A percentile compares a stretch with the other conserved stretches of the same genome.
Evolutionary conservation across 78 protist genomes (phyloP).

Genomic region (Ministeria vibrans): DNA sequence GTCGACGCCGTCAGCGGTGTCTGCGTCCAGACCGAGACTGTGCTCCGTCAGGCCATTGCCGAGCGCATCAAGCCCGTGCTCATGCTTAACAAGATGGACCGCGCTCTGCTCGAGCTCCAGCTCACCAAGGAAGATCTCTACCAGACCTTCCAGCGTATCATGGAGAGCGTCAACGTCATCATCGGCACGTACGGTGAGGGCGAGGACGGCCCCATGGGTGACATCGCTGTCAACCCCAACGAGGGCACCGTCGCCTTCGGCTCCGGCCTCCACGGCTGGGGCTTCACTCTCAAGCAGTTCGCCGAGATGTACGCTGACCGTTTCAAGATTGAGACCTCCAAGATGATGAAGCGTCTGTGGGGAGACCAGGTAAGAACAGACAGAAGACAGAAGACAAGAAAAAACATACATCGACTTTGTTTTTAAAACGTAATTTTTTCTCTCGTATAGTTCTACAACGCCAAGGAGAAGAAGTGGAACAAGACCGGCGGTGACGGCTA

Average conservation of each 20-base stretch:
- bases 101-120: conserved; percentile 92
- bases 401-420: too few relatives aligned
- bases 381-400: too few relatives aligned
- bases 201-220: conserved; percentile 81
- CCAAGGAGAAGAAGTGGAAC: conserved; percentile 85
- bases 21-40: conserved; percentile 99
- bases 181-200: conserved; percentile 73
- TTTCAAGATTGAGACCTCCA: conserved; percentile 56
- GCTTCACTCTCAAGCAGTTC: conserved; percentile 92
- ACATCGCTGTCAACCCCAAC: conserved; percentile 74
- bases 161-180: conserved; percentile 88
- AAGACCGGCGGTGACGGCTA: conserved; percentile 53
- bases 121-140: conserved; percentile 87
- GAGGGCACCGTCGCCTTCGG: conserved; percentile 94
- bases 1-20: conserved; percentile 99
- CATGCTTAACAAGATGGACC: conserved; percentile 97
- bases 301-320: conserved; percentile 79
- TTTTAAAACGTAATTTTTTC: too few relatives aligned
- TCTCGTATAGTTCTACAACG: conserved; percentile 88
- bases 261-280: conserved; percentile 99
- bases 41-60: conserved; percentile 97
- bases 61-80: conserved; percentile 97
- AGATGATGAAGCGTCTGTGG: conserved; percentile 92
- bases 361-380: too few relatives aligned
- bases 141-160: conserved; percentile 78